Evolutionary conservation across 2,329 filamentous ascomycete genomes (phyloP), one percentile per base, ranked within the genome.

Genomic region (Beauveria australis): DNA sequence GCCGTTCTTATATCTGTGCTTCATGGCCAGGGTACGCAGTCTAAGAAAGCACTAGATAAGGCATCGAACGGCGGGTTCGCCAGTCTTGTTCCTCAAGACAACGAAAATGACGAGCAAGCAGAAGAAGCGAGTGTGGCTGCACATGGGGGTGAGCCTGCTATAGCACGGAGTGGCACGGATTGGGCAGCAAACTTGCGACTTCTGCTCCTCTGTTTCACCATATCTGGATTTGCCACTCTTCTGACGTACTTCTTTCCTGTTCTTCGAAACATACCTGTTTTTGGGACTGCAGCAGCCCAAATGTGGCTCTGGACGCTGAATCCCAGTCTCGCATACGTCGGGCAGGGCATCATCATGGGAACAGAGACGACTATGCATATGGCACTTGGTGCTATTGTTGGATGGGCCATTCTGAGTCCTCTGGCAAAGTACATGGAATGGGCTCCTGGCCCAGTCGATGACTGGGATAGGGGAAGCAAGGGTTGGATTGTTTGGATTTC

Each of bases 401-500:
- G 94, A 28, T 99, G 94, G 94, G 94, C 86, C 0, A 72, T 97
- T 6, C 79, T 99, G 1, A 97, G 92, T 3, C 94, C 94, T 1
- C 74, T 97, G 8, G 92, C 94, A 4, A 97, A 96, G 72, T 76
- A 80, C 61, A 85, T 83, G 66, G 91, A 89, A 3, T 99, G 94
- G 94, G 94, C 94, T 10, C 89, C 92, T 3, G 94, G 92, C 0
- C 81, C 86, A 1, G 91, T 97, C 1, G 81, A 85, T 60, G 89
- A 96, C 71, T 99, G 94, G 94, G 89, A 93, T 62, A 85, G 81
- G 18, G 94, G 94, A 10, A 96, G 91, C 71, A 97, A 97, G 75
- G 94, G 93, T 44, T 99, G 94, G 94, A 97, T 99, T 63, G 91
- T 99, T 0, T 99, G 94, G 94, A 81, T 96, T 2, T 96, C 91